Evolutionary conservation across 2,329 filamentous ascomycete genomes (phyloP).

Genomic region (Phaeoacremonium minimum): DNA sequence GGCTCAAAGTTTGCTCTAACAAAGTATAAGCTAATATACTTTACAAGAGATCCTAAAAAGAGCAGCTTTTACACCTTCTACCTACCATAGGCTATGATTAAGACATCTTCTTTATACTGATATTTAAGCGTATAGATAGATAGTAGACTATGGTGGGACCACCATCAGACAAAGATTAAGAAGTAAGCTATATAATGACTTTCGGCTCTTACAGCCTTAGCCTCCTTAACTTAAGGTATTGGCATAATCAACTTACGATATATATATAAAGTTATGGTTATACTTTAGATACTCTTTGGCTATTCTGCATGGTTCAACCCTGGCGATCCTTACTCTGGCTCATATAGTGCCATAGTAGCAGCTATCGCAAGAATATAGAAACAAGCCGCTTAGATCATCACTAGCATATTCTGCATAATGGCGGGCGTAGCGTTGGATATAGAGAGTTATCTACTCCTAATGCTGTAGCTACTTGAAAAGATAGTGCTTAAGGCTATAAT

Average conservation of each 20-base stretch:
- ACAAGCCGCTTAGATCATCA: slow-evolving; percentile 20
- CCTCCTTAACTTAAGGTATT: slow-evolving; percentile 16
- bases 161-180: slow-evolving; percentile 15
- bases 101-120: slow-evolving; percentile 4
- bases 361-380: slow-evolving; percentile 14
- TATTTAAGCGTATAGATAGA: slow-evolving; percentile 19
- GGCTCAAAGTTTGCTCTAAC: slow-evolving; percentile 13
- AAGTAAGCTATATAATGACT: slow-evolving; percentile 12
- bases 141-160: slow-evolving; percentile 14
- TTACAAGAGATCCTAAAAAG: slow-evolving; percentile 10
- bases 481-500: slow-evolving; percentile 15
- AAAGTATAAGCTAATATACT: slow-evolving; percentile 18
- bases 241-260: slow-evolving; percentile 15
- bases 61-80: slow-evolving; percentile 12
- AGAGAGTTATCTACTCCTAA: slow-evolving; percentile 17
- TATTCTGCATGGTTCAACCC: slow-evolving; percentile 19
- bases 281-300: slow-evolving; percentile 18
- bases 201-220: slow-evolving; percentile 15
- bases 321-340: slow-evolving; percentile 2
- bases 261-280: slow-evolving; percentile 17
- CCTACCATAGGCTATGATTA: slow-evolving; percentile 5
- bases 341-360: slow-evolving; percentile 7
- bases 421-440: slow-evolving; percentile 17
- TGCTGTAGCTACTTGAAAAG: slow-evolving; percentile 14
- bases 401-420: slow-evolving; percentile 17